Base-by-base conservation (phyloP, 176 grass and related monocot species). In the Carex kokanica region DNA sequence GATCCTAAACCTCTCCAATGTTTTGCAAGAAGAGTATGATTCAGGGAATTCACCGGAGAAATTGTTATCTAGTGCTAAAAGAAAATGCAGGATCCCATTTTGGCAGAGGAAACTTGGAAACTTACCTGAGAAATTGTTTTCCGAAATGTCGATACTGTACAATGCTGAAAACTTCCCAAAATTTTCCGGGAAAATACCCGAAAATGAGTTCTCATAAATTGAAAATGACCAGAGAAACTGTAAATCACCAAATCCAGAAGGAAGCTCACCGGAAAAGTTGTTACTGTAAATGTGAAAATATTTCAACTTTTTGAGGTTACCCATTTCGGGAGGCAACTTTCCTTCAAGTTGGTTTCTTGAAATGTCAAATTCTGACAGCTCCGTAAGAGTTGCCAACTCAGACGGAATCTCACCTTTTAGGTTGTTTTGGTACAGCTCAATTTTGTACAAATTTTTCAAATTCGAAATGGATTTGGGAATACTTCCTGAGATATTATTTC, bases 401-500 rank as follows among this genome's bases (percentile, higher is more conserved):
- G 45, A 80, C 80, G 96, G 96, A 86, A 99, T 87, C 86, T 93
- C 88, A 88, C 96, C 96, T 64, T 89, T 98, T 52, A 98, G 67
- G 24, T 98, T 98, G 79, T 98, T 98, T 58, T 91, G 87, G 88
- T 93, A 95, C 75, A 98, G 89, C 89, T 98, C 96, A 83, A 98
- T 95, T 86, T 98, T 98, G 90, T 88, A 93, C 17, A 98, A 80
- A 81, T 88, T 93, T 59, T 40, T 73, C 68, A 99, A 84, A 66
- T 91, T 91, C 64, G 89, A 88, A 87, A 99, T 99, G 8, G 69
- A 84, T 83, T 84, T 86, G 2, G 96, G 89, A 59, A 99, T 86
- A 20, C 64, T 67, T 60, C 91, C 96, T 2, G 91, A 88, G 20
- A 99, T 93, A 70, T 99, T 86, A 85, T 99, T 99, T 71, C 89